These are phyloP conservation scores for Ceratobasidium sp. DNA, from an alignment of 1,284 basidiomycete species.

Conservation along the genomic window DNA sequence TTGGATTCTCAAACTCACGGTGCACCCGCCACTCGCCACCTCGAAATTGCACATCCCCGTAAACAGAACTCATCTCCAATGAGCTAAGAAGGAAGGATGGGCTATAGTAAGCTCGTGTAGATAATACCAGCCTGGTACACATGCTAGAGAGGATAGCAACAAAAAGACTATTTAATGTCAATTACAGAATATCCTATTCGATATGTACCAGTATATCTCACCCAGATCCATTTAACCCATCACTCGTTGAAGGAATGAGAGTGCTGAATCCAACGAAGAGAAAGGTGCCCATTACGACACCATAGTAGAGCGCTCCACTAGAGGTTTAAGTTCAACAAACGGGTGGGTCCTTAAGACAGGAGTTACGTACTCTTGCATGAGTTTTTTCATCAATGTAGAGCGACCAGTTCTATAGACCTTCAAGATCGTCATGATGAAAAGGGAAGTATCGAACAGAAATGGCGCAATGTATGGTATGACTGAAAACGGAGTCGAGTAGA, in stretches of 20 bases:
- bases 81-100: not conserved
- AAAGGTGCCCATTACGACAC: constrained; percentile 13
- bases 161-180: constrained; percentile 5
- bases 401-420: not conserved
- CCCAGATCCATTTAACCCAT: constrained; percentile 21
- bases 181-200: no score
- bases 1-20: not conserved
- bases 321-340: not conserved
- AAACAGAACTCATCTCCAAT: constrained; percentile 5
- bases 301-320: constrained; percentile 15
- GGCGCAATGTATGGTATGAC: constrained; percentile 24
- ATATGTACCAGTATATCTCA: no score
- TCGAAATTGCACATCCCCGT: not conserved
- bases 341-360: not conserved
- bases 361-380: constrained; percentile 14
- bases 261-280: constrained; percentile 20
- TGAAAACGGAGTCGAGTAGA: not conserved
- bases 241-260: not conserved
- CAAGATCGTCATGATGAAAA: constrained; percentile 12
- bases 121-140: constrained; percentile 15
- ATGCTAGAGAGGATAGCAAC: constrained; percentile 21
- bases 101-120: constrained; percentile 18
- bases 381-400: not conserved
- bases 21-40: not conserved
- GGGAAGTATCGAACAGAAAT: constrained; percentile 10